These are phyloP conservation scores for Alternaria infectoria DNA, from an alignment of 2,329 filamentous ascomycete genomes.

Conservation along the genomic window DNA sequence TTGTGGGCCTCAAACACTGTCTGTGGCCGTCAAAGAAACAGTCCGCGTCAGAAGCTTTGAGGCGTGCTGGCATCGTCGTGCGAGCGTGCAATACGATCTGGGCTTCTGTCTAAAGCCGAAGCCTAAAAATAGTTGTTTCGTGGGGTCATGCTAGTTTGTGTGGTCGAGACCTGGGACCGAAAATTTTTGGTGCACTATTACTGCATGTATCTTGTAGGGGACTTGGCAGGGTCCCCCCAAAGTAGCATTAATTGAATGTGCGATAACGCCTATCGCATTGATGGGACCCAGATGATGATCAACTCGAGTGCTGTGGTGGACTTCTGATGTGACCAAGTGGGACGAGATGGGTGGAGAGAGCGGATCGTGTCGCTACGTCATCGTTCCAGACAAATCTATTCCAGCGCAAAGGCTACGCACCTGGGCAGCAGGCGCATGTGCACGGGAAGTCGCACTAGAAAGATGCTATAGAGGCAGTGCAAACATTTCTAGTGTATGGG, in stretches of 20 bases:
- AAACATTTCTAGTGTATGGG: neutral
- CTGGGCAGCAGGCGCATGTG: neutral
- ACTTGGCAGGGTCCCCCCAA: neutral
- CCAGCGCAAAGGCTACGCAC: neutral
- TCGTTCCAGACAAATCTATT: neutral
- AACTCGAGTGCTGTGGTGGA: neutral
- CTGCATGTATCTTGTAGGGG: neutral
- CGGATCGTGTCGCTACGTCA: neutral
- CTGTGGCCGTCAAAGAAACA: neutral
- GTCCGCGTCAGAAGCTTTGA: neutral
- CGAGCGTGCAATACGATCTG: constrained; percentile 1
- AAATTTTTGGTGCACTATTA: neutral
- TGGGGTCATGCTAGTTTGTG: neutral
- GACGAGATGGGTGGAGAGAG: neutral
- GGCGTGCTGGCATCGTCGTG: neutral
- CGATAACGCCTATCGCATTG: neutral
- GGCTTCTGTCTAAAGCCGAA: neutral
- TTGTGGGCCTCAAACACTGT: neutral
- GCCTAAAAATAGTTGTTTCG: constrained; percentile 4
- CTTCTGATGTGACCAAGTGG: neutral
- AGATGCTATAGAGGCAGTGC: neutral
- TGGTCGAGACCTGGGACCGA: constrained; percentile 1
- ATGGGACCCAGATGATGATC: neutral
- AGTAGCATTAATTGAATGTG: neutral
- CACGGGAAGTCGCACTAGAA: neutral